A percentile compares a stretch with the other conserved stretches of the same genome.
phyloP scores from a whole-genome alignment of 176 grass and related monocot genomes.

The Cenchrus purpureus region DNA sequence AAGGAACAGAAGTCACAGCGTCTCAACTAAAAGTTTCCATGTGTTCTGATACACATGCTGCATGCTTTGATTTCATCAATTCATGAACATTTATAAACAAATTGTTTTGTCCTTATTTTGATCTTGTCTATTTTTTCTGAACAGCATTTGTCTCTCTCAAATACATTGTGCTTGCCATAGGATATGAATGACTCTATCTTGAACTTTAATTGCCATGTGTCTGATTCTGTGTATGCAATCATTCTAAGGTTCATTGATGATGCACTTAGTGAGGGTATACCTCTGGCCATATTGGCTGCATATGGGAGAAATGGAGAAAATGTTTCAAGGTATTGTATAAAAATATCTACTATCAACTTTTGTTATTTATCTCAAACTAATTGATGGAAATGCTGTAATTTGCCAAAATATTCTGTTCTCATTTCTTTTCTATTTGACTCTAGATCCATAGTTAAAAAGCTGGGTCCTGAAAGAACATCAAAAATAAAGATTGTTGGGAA shows the following conservation, averaged over 20 bases:
- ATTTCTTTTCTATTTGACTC: conserved; percentile 30
- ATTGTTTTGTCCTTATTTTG: conserved; percentile 12
- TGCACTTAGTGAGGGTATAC: conserved; percentile 68
- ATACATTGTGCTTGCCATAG: conserved; percentile 10
- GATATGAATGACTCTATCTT: conserved; percentile 2
- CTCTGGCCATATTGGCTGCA: conserved; percentile 69
- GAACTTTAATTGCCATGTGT: conserved; percentile 20
- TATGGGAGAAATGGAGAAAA: conserved; percentile 92
- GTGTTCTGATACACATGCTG: conserved; percentile 28
- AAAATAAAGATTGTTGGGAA: conserved; percentile 90
- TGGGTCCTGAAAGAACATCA: conserved; percentile 71
- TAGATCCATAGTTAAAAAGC: conserved; percentile 76
- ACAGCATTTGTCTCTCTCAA: conserved; percentile 1
- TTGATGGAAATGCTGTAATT: conserved; percentile 5
- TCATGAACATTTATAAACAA: neutral
- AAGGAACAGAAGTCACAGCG: neutral
- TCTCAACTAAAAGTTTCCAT: neutral
- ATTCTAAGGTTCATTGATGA: conserved; percentile 90
- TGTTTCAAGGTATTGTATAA: conserved; percentile 67
- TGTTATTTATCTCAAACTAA: conserved; percentile 22
- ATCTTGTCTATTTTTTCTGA: conserved; percentile 1
- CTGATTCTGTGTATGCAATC: conserved; percentile 39
- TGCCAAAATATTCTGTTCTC: conserved; percentile 3
- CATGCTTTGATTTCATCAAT: conserved; percentile 23
- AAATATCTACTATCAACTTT: neutral